phyloP scores from a whole-genome alignment of 1,284 basidiomycete genomes.

The Ustilago trichophora region DNA sequence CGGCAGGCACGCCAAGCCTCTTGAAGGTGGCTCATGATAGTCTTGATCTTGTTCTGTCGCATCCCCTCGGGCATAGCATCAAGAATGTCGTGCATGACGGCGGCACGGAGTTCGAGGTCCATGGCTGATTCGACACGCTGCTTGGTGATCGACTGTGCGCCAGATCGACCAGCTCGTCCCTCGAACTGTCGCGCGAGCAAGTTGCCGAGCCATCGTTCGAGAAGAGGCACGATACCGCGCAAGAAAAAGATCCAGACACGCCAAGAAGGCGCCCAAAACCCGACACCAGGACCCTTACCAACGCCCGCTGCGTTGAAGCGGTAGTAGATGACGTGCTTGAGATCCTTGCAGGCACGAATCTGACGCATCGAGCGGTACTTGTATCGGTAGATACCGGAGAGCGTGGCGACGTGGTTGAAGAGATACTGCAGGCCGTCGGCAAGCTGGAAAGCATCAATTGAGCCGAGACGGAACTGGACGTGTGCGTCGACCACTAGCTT shows the following conservation, averaged over 20 bases:
- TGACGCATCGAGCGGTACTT: constrained; percentile 99
- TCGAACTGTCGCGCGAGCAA: constrained; percentile 97
- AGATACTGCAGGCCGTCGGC: constrained; percentile 98
- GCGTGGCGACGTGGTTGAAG: constrained; percentile 94
- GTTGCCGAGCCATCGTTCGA: constrained; percentile 98
- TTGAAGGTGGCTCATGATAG: constrained; percentile 94
- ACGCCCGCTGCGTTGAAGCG: constrained; percentile 99
- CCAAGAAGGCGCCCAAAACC: constrained; percentile 99
- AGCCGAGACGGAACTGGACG: constrained; percentile 97
- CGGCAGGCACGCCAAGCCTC: constrained; percentile 98
- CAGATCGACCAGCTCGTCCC: constrained; percentile 85
- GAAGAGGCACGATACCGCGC: constrained; percentile 95
- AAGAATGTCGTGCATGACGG: constrained; percentile 97
- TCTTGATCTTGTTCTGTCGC: constrained; percentile 99
- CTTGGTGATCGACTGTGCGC: constrained; percentile 85
- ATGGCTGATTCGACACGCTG: constrained; percentile 99
- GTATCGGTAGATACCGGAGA: constrained; percentile 98
- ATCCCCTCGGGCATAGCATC: constrained; percentile 95
- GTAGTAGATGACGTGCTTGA: constrained; percentile 82
- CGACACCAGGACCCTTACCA: constrained; percentile 97
- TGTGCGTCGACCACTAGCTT: constrained; percentile 99
- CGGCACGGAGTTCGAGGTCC: constrained; percentile 94
- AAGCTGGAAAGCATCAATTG: constrained; percentile 98
- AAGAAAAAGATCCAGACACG: constrained; percentile 99
- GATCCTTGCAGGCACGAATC: constrained; percentile 98